A percentile compares a stretch with the other conserved stretches of the same genome.
phyloP scores from a whole-genome alignment of 192 early-diverging fungal species.

The Haplosporangium gracile region DNA sequence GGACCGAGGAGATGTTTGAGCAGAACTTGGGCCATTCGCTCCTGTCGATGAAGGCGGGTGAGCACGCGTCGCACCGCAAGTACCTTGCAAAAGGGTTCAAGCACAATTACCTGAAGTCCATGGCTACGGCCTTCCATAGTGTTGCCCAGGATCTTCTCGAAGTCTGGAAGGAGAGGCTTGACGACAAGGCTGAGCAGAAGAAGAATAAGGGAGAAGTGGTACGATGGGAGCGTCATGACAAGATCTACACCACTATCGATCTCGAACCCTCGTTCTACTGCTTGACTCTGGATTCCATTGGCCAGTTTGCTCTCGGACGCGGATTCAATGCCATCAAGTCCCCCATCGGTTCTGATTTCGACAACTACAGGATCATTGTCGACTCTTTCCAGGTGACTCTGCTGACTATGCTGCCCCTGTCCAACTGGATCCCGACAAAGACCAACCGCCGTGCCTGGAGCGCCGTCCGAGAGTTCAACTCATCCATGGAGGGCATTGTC shows the following conservation, averaged over 20 bases:
- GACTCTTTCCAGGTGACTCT: constrained; percentile 46
- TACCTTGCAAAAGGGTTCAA: constrained; percentile 37
- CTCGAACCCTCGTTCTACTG: constrained; percentile 48
- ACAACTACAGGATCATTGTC: constrained; percentile 51
- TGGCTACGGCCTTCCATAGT: constrained; percentile 31
- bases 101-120: constrained; percentile 43
- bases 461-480: constrained; percentile 31
- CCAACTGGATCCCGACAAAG: constrained; percentile 48
- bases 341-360: constrained; percentile 35
- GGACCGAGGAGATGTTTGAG: constrained; percentile 39
- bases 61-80: constrained; percentile 40
- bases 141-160: constrained; percentile 31
- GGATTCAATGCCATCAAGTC: constrained; percentile 41
- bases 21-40: constrained; percentile 45
- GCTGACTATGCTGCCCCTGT: constrained; percentile 34
- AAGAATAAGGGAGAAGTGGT: not conserved
- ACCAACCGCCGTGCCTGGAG: constrained; percentile 45
- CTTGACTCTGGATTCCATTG: constrained; percentile 40
- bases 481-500: constrained; percentile 31
- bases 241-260: constrained; percentile 32
- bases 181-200: not conserved
- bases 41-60: constrained; percentile 31
- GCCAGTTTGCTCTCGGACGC: constrained; percentile 46
- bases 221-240: constrained; percentile 21
- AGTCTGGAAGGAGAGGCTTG: constrained; percentile 17